These are phyloP conservation scores for Boletus barrowsii DNA, from an alignment of 768 basidiomycete species.

Conservation along the genomic window DNA sequence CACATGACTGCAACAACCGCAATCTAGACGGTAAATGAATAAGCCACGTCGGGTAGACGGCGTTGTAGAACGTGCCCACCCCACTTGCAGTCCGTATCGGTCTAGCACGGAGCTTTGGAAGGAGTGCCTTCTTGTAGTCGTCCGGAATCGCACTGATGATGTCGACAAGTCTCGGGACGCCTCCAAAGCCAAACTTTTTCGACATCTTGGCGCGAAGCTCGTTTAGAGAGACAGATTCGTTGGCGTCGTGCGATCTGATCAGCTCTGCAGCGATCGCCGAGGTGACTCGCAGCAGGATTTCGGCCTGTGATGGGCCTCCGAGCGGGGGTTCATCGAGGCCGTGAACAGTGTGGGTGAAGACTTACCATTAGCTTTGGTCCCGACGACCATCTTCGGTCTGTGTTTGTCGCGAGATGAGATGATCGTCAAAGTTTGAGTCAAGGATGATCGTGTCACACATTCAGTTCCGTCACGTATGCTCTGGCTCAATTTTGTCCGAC, in stretches of 20 bases:
- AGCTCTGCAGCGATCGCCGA: constrained; percentile 94
- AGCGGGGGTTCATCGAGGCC: neutral
- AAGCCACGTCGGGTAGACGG: neutral
- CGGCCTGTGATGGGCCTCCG: constrained; percentile 81
- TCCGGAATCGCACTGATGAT: constrained; percentile 98
- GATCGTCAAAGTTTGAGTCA: neutral
- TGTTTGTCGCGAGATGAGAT: too few species aligned
- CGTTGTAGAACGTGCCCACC: constrained; percentile 42
- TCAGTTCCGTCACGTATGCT: constrained; percentile 7
- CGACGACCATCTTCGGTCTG: constrained; percentile 35
- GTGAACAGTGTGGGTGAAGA: neutral
- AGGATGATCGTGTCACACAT: neutral
- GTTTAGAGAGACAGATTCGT: constrained; percentile 80
- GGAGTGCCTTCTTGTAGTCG: constrained; percentile 88
- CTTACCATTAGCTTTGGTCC: constrained; percentile 39
- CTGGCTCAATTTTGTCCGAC: constrained; percentile 9
- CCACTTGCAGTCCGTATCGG: constrained; percentile 97
- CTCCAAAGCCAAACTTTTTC: constrained; percentile 84
- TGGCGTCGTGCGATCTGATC: constrained; percentile 81
- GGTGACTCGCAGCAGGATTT: constrained; percentile 84
- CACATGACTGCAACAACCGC: constrained; percentile 99
- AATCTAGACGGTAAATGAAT: constrained; percentile 50
- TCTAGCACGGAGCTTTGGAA: constrained; percentile 88
- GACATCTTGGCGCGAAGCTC: constrained; percentile 82
- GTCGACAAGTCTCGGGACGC: constrained; percentile 91